These are phyloP conservation scores for Globisporangium lucens DNA, from an alignment of 352 stramenopile genomes.

Conservation along the genomic window DNA sequence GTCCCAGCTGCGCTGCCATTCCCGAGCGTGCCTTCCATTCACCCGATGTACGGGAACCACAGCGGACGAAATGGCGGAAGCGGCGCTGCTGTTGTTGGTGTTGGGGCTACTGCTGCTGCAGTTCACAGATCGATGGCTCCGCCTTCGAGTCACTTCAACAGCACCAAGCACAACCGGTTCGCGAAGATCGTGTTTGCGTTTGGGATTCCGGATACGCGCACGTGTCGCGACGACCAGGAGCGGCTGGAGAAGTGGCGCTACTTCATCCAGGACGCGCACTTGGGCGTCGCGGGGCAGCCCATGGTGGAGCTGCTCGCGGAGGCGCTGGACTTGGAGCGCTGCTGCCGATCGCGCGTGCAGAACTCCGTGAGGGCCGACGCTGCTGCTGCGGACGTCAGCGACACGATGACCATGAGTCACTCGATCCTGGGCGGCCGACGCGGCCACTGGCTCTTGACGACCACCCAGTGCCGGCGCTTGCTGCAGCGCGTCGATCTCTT, in stretches of 20 bases:
- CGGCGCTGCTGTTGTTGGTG: not conserved
- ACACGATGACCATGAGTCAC: slow-evolving; percentile 20
- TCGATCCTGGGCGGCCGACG: slow-evolving; percentile 68
- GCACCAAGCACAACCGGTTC: slow-evolving; percentile 59
- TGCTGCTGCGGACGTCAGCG: not conserved
- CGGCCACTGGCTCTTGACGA: slow-evolving; percentile 58
- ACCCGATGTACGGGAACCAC: not conserved
- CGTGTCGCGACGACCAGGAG: slow-evolving; percentile 47
- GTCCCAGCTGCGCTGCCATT: not conserved
- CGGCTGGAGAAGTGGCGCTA: slow-evolving; percentile 77
- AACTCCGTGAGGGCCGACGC: not conserved
- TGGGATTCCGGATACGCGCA: slow-evolving; percentile 68
- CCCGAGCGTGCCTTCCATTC: not conserved
- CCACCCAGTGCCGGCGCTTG: slow-evolving; percentile 54
- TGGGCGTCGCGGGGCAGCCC: slow-evolving; percentile 38
- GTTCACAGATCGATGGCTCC: not conserved
- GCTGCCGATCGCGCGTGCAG: slow-evolving; percentile 40
- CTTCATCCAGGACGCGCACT: slow-evolving; percentile 54
- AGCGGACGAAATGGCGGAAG: too few species aligned
- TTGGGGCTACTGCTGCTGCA: not conserved
- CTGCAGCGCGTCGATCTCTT: slow-evolving; percentile 83
- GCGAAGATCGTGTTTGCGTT: slow-evolving; percentile 75
- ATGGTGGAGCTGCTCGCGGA: slow-evolving; percentile 50
- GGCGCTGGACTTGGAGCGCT: slow-evolving; percentile 57
- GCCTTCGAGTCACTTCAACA: slow-evolving; percentile 6